phyloP scores from a whole-genome alignment of 208 protist genomes.

The Tritrichomonas foetus region DNA sequence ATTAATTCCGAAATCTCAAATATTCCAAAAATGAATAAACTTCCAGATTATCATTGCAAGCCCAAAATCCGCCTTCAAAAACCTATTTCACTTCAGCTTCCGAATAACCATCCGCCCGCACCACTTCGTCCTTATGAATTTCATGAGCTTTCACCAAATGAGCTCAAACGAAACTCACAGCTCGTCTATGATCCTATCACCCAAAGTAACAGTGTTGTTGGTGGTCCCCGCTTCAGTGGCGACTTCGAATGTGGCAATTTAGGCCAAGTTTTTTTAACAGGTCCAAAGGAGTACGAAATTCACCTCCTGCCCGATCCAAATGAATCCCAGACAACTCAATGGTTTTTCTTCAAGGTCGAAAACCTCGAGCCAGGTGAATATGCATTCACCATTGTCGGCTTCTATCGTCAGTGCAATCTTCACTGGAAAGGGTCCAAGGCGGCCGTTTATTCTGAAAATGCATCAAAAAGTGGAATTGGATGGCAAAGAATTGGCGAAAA shows the following conservation, averaged over 20 bases:
- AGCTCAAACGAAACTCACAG: neutral
- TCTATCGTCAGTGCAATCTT: neutral
- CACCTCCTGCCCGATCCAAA: slow-evolving; percentile 28
- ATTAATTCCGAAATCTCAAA: no score
- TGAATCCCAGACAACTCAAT: neutral
- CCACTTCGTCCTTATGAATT: neutral
- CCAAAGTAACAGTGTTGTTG: neutral
- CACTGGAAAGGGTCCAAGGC: slow-evolving; percentile 10
- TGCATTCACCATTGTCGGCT: neutral
- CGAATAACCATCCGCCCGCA: neutral
- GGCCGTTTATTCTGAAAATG: neutral
- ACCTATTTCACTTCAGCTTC: neutral
- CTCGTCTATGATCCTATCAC: neutral
- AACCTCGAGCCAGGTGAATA: neutral
- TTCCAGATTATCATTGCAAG: neutral
- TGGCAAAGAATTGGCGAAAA: slow-evolving; percentile 32
- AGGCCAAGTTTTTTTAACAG: neutral
- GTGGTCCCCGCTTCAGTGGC: neutral
- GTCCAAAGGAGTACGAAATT: neutral
- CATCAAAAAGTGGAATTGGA: neutral
- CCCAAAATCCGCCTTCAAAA: neutral
- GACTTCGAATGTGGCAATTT: slow-evolving; percentile 33
- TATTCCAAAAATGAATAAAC: no score
- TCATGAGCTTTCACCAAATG: neutral
- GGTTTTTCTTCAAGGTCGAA: slow-evolving; percentile 40